Base-by-base conservation (phyloP, 176 grass and related monocot species). In the Luzula sylvatica region DNA sequence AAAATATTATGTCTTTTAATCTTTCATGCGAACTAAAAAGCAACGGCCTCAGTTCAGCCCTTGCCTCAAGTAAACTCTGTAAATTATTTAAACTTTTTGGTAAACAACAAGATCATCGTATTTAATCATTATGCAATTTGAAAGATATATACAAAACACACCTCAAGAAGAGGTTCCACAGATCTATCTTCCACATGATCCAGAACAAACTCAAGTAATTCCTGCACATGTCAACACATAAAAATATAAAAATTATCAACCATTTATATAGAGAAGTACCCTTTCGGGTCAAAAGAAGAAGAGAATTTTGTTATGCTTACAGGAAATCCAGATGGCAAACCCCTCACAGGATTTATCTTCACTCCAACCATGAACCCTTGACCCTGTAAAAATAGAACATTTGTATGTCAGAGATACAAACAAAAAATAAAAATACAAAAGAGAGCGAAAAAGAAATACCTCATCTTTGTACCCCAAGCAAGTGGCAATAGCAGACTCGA, bases 291-390 rank as follows among this genome's bases (percentile, higher is more conserved):
- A 39, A 66, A 13, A 27, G 73, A 69, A 64, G 68, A 11, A 56
- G 29, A 43, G n/a, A n/a, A n/a, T n/a, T 20, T 24, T 19, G 38
- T 48, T 50, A 57, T 64, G 56, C 72, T 86, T 94, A 98, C 92
- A 86, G 75, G 74, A 86, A 90, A 89, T 61, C 75, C 92, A 82
- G 92, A 86, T 77, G 92, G 86, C 45, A 98, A 80, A 38, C 78
- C 85, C 67, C 78, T 78, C 54, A 98, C 68, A 38, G 92, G 92
- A 73, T 98, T 86, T 60, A 90, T 86, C 69, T 77, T 50, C 73
- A 98, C 81, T 50, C 92, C 92, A 79, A 98, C 92, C 92, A 98
- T 98, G 69, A 98, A 98, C 67, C 92, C 92, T 89, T 96, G 42
- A 77, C 92, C 71, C 92, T 98, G 68, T 47, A 42, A 15, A 66